phyloP scores from a whole-genome alignment of 805 yeast species.

The Wickerhamiella dianesei region DNA sequence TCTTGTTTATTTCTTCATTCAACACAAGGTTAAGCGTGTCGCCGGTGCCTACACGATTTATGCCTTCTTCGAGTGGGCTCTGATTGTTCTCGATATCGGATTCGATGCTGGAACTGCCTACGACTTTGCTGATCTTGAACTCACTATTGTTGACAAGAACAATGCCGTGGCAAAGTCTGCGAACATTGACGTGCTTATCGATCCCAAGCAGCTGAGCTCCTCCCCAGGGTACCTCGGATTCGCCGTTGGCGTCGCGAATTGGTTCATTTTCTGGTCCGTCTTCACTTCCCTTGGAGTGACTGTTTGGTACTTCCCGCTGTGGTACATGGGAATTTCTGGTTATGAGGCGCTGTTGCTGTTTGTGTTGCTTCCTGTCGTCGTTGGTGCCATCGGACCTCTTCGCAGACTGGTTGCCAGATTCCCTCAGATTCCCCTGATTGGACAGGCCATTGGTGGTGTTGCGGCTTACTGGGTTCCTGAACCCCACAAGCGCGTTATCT shows the following conservation, averaged over 20 bases:
- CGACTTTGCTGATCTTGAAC: constrained; percentile 54
- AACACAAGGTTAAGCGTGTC: constrained; percentile 74
- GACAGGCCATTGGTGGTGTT: constrained; percentile 57
- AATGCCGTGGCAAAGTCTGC: constrained; percentile 16
- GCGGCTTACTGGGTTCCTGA: constrained; percentile 57
- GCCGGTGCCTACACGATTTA: constrained; percentile 95
- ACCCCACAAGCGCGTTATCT: constrained; percentile 58
- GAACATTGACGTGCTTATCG: constrained; percentile 10
- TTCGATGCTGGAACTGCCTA: constrained; percentile 69
- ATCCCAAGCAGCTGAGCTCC: constrained; percentile 14
- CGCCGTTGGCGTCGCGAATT: constrained; percentile 35
- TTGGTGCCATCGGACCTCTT: constrained; percentile 33
- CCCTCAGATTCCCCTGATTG: constrained; percentile 44
- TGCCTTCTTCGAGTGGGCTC: constrained; percentile 89
- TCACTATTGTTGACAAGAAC: constrained; percentile 27
- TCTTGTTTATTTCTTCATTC: constrained; percentile 74
- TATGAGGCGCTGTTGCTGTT: constrained; percentile 62
- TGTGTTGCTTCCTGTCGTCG: constrained; percentile 43
- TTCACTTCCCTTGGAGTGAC: constrained; percentile 68
- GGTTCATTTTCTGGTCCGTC: constrained; percentile 76
- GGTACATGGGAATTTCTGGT: constrained; percentile 97
- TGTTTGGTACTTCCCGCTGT: constrained; percentile 93
- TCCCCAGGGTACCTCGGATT: constrained; percentile 23
- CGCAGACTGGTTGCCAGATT: constrained; percentile 28
- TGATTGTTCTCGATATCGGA: constrained; percentile 67